These are phyloP conservation scores for Pouteria glomerata DNA, from an alignment of 148 eudicot genomes.

Conservation along the genomic window DNA sequence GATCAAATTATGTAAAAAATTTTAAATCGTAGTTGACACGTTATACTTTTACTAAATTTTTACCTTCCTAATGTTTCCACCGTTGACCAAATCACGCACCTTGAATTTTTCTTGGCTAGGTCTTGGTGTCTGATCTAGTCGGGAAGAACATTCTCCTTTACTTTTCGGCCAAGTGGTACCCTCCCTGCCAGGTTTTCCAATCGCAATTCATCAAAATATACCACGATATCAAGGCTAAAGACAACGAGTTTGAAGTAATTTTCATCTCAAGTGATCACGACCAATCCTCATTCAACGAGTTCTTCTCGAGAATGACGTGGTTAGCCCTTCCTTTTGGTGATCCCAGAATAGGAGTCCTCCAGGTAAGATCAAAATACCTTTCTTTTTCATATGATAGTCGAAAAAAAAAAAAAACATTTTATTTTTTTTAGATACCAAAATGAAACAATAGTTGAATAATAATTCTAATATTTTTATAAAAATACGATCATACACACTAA, in stretches of 20 bases:
- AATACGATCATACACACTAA: too few relatives aligned
- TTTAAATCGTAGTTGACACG: too few relatives aligned
- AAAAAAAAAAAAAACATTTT: too few relatives aligned
- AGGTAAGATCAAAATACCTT: too few relatives aligned
- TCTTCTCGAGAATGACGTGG: conserved; percentile 67
- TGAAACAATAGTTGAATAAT: too few relatives aligned
- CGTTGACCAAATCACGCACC: neutral
- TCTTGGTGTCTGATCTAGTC: conserved; percentile 57
- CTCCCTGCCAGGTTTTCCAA: conserved; percentile 69
- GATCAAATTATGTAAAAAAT: too few relatives aligned
- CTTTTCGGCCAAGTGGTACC: conserved; percentile 81
- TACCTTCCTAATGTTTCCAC: too few relatives aligned
- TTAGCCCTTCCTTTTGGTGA: conserved; percentile 67
- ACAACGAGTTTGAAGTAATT: conserved; percentile 48
- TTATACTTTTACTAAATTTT: too few relatives aligned
- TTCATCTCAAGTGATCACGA: conserved; percentile 68
- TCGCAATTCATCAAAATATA: conserved; percentile 53
- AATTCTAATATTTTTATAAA: too few relatives aligned
- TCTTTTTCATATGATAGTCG: too few relatives aligned
- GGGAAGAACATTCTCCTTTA: too few relatives aligned
- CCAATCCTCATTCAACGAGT: conserved; percentile 46
- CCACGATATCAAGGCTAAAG: conserved; percentile 44
- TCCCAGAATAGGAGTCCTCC: conserved; percentile 27
- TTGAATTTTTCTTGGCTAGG: conserved; percentile 22
- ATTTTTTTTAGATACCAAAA: too few relatives aligned